Conservation (phyloP, 2,329 filamentous ascomycete species). For the Trichoderma pleuroti region DNA sequence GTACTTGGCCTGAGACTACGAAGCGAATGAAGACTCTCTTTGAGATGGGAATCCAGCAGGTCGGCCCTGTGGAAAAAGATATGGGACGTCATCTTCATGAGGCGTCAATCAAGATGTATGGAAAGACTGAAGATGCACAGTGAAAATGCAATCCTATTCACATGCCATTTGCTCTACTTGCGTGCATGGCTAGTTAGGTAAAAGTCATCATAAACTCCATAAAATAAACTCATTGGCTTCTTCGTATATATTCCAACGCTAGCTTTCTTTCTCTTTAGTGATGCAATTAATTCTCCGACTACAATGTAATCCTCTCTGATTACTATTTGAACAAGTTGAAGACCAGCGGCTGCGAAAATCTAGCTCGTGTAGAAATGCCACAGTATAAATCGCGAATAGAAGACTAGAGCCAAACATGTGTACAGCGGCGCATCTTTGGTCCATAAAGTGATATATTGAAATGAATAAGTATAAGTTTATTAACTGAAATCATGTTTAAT, state of each 20-base stretch:
- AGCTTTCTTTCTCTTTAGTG: background rate
- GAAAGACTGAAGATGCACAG: background rate
- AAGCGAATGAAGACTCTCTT: background rate
- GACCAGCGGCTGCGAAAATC: background rate
- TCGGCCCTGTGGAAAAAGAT: background rate
- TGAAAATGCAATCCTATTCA: background rate
- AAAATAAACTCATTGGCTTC: background rate
- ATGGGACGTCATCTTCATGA: background rate
- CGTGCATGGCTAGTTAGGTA: background rate
- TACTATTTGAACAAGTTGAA: background rate
- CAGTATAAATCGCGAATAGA: background rate
- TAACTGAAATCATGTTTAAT: background rate
- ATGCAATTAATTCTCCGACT: background rate
- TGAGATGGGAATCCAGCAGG: background rate
- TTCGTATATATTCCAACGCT: background rate
- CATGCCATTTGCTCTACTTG: background rate
- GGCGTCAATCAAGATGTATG: background rate
- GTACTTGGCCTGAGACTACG: background rate
- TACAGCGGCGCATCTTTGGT: background rate
- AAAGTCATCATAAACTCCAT: background rate
- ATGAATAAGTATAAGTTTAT: background rate
- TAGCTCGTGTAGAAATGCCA: accelerated
- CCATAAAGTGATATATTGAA: background rate
- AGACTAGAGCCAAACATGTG: background rate
- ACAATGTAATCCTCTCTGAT: background rate